Conservation (phyloP, 2,329 filamentous ascomycete genomes). For the Teratosphaeriaceae sp. region DNA sequence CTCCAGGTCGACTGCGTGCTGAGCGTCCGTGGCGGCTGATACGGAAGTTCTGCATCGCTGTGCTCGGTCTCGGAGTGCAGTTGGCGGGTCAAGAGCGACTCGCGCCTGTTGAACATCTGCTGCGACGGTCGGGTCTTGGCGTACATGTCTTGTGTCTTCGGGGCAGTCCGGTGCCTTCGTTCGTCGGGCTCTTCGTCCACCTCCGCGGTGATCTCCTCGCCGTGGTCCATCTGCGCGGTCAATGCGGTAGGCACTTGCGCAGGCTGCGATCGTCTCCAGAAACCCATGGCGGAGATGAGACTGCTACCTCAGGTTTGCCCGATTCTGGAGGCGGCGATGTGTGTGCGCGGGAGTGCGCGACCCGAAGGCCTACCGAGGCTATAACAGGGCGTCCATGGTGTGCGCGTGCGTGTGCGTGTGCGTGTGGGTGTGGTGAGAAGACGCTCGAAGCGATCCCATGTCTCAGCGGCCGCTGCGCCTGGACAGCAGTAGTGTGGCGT, state of each 20-base stretch:
- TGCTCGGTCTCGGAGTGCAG: conserved; percentile 52
- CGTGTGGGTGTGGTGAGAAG: too few relatives aligned
- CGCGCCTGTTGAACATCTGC: conserved; percentile 49
- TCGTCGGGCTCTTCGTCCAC: conserved; percentile 80
- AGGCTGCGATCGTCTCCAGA: conserved; percentile 9
- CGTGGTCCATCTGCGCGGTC: conserved; percentile 22
- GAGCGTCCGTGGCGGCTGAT: conserved; percentile 34
- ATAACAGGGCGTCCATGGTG: too few relatives aligned
- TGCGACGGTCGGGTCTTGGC: conserved; percentile 41
- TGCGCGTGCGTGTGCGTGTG: too few relatives aligned
- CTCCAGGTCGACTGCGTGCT: conserved; percentile 64
- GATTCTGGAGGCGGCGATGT: too few relatives aligned
- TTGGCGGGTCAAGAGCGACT: conserved; percentile 83
- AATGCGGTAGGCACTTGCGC: conserved; percentile 12
- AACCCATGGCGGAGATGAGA: conserved; percentile 6
- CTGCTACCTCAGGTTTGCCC: too few relatives aligned
- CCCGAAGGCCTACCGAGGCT: too few relatives aligned
- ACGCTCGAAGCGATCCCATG: too few relatives aligned
- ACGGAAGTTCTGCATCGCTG: conserved; percentile 31
- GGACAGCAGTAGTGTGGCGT: too few relatives aligned
- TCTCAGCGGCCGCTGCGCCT: too few relatives aligned
- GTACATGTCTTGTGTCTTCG: conserved; percentile 32
- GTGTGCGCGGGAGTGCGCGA: too few relatives aligned
- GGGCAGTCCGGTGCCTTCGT: conserved; percentile 32
- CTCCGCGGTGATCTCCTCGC: conserved; percentile 64